Conservation (phyloP, 2,329 filamentous ascomycete genomes). For the Colletotrichum simmondsii region DNA sequence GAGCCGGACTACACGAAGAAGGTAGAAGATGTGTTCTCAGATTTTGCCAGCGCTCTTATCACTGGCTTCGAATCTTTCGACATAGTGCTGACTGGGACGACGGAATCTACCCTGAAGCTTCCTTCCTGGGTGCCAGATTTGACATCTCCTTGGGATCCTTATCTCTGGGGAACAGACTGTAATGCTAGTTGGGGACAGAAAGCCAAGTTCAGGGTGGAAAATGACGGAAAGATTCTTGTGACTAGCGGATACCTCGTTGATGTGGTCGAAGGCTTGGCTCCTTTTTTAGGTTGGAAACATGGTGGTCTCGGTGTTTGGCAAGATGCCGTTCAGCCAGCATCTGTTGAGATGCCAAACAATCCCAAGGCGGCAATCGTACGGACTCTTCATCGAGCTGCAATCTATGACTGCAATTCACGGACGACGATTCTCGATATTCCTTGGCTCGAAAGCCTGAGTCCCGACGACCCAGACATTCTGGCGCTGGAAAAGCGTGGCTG, state of each 20-base stretch:
- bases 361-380: conserved; percentile 9
- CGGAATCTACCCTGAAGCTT: conserved; percentile 6
- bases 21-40: conserved; percentile 13
- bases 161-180: conserved; percentile 23
- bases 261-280: conserved; percentile 8
- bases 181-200: conserved; percentile 24
- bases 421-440: conserved; percentile 21
- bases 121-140: conserved; percentile 24
- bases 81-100: conserved; percentile 16
- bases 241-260: conserved; percentile 16
- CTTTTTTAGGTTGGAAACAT: conserved; percentile 12
- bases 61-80: conserved; percentile 19
- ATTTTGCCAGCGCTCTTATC: conserved; percentile 17
- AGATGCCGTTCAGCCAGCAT: neutral
- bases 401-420: neutral
- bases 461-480: conserved; percentile 1
- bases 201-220: neutral
- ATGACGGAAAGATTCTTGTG: neutral
- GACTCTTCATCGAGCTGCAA: conserved; percentile 12
- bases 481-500: conserved; percentile 9
- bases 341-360: neutral
- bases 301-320: conserved; percentile 7
- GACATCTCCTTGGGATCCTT: conserved; percentile 22
- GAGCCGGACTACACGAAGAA: conserved; percentile 19
- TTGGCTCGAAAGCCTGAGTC: conserved; percentile 11